These are phyloP conservation scores for Dysphania ambrosioides DNA, from an alignment of 148 eudicot genomes.

Conservation along the genomic window DNA sequence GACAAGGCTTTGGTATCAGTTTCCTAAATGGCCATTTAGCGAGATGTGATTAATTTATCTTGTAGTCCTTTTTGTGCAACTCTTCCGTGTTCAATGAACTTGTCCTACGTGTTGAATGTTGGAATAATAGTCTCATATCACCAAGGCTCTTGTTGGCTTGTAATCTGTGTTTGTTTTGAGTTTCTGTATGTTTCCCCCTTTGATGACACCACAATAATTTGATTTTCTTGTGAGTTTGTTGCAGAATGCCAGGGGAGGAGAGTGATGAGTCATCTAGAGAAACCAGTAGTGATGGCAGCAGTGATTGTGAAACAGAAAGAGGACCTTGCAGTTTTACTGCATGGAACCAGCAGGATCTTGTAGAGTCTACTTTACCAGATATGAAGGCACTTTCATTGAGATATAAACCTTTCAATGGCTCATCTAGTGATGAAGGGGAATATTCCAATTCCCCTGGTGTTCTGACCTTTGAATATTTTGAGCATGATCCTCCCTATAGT, in stretches of 20 bases:
- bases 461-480: constrained; percentile 64
- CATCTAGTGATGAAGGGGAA: constrained; percentile 60
- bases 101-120: too few relatives aligned
- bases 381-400: constrained; percentile 41
- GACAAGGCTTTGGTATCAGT: too few relatives aligned
- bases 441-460: constrained; percentile 58
- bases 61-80: not conserved
- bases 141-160: too few relatives aligned
- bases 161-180: not conserved
- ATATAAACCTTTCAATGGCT: constrained; percentile 39
- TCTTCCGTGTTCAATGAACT: not conserved
- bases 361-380: constrained; percentile 39
- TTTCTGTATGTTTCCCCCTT: not conserved
- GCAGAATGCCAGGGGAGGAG: constrained; percentile 75
- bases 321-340: constrained; percentile 32
- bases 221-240: constrained; percentile 7
- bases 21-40: too few relatives aligned
- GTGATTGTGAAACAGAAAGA: constrained; percentile 50
- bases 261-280: constrained; percentile 85
- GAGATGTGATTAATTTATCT: not conserved
- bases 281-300: constrained; percentile 68
- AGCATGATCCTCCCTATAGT: constrained; percentile 58
- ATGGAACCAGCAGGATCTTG: constrained; percentile 39
- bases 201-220: not conserved
- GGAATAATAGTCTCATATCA: too few relatives aligned